Evolutionary conservation across 163 green algal genomes (phyloP).

Genomic region (Scenedesmus sp.): DNA sequence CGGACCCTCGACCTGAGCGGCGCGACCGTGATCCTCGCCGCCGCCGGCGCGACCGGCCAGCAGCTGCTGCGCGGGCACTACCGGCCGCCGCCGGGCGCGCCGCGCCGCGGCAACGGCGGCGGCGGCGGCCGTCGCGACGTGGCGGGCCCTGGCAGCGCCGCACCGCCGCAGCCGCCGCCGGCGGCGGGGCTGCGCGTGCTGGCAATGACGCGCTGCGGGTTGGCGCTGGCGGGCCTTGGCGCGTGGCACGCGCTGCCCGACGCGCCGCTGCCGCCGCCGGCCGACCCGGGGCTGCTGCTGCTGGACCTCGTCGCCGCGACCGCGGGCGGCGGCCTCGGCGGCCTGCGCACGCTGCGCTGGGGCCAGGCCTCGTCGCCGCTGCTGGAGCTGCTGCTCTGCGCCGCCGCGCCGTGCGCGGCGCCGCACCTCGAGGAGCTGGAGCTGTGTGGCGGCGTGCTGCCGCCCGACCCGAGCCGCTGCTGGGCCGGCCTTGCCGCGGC

Average conservation of each 20-base stretch:
- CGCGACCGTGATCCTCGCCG: not conserved
- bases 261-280: not conserved
- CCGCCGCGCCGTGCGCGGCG: not conserved
- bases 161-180: not conserved
- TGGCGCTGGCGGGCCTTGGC: slow-evolving; percentile 10
- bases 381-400: not conserved
- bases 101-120: slow-evolving; percentile 9
- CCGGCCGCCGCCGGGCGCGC: not conserved
- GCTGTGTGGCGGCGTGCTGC: slow-evolving; percentile 7
- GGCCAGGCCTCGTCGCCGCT: not conserved
- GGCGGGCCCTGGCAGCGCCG: not conserved
- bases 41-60: not conserved
- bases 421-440: not conserved
- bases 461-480: not conserved
- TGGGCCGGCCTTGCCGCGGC: slow-evolving; percentile 30
- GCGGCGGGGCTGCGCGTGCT: not conserved
- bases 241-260: not conserved
- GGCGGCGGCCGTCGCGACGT: not conserved
- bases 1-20: too few relatives aligned
- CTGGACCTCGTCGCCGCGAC: not conserved
- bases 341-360: slow-evolving; percentile 4
- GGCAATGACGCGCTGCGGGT: slow-evolving; percentile 7
- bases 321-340: not conserved
- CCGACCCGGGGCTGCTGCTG: slow-evolving; percentile 8
- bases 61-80: not conserved